Evolutionary conservation across 805 yeast species (phyloP), one percentile per base, ranked within the genome.

Genomic region (Candida railenensis): DNA sequence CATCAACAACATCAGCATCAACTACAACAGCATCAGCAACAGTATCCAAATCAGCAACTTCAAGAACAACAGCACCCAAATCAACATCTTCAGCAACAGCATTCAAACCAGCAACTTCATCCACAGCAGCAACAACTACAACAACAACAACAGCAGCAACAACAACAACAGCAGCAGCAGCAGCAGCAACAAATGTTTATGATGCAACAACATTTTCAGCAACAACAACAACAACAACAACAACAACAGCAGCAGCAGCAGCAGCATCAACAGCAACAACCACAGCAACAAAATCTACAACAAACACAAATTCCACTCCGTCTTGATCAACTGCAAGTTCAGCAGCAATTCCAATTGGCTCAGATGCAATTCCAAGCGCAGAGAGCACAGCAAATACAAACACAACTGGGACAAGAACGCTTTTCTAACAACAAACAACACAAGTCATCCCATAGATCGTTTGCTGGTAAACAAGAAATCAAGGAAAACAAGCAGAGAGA

Each of bases 401-500:
- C n/a, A 11, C 43, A 40, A 30, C 12, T 11, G n/a, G 19, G n/a
- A 8, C 43, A 40, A 32, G 37, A 28, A 14, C 30, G 30, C n/a
- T 9, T 39, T 34, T 8, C 37, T 15, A 9, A 9, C 14, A 28
- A 11, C 12, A n/a, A 34, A 34, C 22, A 4, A 19, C 39, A 36
- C 9, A 16, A 36, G 21, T 16, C 19, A 3, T 9, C 4, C 14
- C 21, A 9, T 4, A 36, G 14, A 20, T 15, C 16, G 12, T 12
- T 8, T 11, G 9, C 39, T n/a, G 14, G 21, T 5, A 36, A 19
- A 18, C 39, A 16, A 22, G 46, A 46, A 34, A 48, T 46, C 16
- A 48, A 41, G 34, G 55, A 50, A 20, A 52, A 50, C 43, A 47
- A 43, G 43, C 52, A 47, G 14, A 51, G 49, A 45, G 57, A 52